Conservation (phyloP, 139 green algal species). For the Chlorella sorokiniana region DNA sequence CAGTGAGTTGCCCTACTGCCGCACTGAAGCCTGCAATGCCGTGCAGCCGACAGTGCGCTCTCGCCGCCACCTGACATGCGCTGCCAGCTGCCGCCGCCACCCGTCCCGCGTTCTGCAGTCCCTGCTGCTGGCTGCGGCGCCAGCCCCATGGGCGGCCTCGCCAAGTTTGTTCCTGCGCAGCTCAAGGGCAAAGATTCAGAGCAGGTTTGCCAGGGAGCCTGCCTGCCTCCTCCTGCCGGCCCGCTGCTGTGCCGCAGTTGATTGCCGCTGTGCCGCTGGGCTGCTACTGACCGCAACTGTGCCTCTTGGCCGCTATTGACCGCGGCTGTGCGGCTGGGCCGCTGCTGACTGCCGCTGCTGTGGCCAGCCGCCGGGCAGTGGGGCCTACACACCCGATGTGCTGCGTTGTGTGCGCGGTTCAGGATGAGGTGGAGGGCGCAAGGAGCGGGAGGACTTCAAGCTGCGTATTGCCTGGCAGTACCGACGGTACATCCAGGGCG, state of each 20-base stretch:
- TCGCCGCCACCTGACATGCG: not conserved
- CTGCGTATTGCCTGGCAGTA: slow-evolving; percentile 91
- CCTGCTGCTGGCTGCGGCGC: slow-evolving; percentile 12
- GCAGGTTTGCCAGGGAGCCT: not conserved
- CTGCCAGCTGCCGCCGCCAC: not conserved
- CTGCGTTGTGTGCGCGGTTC: not conserved
- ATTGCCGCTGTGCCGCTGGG: too few species aligned
- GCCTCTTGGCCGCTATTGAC: too few species aligned
- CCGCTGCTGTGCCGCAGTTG: too few species aligned
- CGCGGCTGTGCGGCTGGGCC: too few species aligned
- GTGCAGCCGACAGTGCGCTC: not conserved
- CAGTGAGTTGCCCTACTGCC: not conserved
- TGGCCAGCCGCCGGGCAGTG: not conserved
- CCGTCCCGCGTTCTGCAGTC: slow-evolving; percentile 1
- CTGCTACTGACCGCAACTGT: too few species aligned
- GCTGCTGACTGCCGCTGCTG: not conserved
- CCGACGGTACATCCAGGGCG: slow-evolving; percentile 73
- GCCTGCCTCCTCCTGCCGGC: too few species aligned
- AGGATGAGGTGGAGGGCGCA: slow-evolving; percentile 10
- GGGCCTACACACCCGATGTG: not conserved
- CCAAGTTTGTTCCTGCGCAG: slow-evolving; percentile 21
- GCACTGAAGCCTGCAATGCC: not conserved
- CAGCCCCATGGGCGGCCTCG: not conserved
- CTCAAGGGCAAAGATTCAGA: not conserved
- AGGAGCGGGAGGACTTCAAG: slow-evolving; percentile 28